phyloP scores from a whole-genome alignment of 2,329 filamentous ascomycete species.

The Diplodia scrobiculata region DNA sequence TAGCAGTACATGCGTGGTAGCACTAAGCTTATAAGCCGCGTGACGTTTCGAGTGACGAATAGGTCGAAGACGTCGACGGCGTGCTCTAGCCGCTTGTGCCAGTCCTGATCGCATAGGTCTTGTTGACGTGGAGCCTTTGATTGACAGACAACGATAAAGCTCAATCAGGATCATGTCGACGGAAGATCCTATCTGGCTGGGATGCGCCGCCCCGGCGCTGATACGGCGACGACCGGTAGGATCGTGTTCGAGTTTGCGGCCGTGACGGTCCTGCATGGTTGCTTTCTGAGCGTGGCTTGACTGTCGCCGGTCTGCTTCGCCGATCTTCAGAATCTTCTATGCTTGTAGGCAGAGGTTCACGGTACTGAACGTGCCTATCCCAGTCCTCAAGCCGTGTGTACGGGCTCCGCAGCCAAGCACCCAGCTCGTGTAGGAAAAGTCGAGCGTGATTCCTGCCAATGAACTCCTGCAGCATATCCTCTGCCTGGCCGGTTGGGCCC shows the following conservation, averaged over 20 bases:
- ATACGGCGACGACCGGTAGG: conserved; percentile 11
- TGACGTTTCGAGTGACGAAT: not conserved
- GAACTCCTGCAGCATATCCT: conserved; percentile 76
- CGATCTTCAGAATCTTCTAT: not conserved
- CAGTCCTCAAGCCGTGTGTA: conserved; percentile 71
- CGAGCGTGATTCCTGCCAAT: conserved; percentile 71
- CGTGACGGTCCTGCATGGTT: not conserved
- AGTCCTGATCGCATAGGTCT: not conserved
- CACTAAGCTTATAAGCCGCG: not conserved
- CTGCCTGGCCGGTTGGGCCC: conserved; percentile 74
- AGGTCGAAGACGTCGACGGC: not conserved
- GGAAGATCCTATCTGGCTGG: not conserved
- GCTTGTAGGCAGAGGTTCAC: conserved; percentile 32
- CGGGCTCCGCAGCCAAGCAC: conserved; percentile 80
- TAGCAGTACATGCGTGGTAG: not conserved
- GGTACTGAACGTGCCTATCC: conserved; percentile 79
- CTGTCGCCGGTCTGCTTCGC: not conserved
- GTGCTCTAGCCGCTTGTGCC: not conserved
- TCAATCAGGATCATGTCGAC: conserved; percentile 2
- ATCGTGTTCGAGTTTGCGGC: not conserved
- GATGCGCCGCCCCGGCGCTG: not conserved
- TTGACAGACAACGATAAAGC: not conserved
- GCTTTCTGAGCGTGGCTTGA: not conserved
- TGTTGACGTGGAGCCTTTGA: not conserved
- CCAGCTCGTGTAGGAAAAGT: conserved; percentile 82